A percentile compares a stretch with the other conserved stretches of the same genome.
Evolutionary conservation across 176 grass and related monocot species (phyloP).

Genomic region (Alloteropsis semialata): DNA sequence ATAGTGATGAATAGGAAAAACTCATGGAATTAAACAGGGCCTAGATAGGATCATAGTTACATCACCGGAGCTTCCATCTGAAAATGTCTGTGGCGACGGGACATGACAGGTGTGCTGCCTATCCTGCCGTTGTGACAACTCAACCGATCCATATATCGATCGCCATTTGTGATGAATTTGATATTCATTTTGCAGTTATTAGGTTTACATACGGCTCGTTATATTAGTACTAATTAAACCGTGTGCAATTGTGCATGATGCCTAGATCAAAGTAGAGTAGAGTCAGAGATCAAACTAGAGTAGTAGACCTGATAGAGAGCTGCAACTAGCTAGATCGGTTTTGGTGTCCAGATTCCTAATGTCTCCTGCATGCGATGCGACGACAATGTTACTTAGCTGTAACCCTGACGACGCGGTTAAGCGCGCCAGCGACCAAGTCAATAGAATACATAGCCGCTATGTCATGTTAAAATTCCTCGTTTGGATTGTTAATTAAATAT

Average conservation of each 20-base stretch:
- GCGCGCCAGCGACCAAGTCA: not conserved
- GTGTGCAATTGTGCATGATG: not conserved
- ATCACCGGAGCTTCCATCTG: conserved; percentile 6
- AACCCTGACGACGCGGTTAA: conserved; percentile 9
- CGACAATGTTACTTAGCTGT: not conserved
- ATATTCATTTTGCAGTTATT: not conserved
- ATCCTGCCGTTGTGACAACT: conserved; percentile 34
- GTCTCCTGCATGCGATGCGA: not conserved
- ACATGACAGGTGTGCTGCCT: conserved; percentile 25
- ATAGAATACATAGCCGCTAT: not conserved
- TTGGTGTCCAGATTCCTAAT: conserved; percentile 33
- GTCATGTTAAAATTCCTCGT: not conserved
- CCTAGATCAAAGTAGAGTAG: not conserved
- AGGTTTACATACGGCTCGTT: no score
- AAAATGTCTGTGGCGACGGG: not conserved
- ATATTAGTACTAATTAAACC: not conserved
- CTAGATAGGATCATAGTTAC: conserved; percentile 28
- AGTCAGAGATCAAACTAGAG: not conserved
- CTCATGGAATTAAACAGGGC: no score
- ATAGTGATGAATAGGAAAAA: no score
- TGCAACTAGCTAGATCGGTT: not conserved
- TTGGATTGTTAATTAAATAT: not conserved
- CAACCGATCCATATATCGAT: conserved; percentile 2
- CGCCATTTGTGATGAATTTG: not conserved
- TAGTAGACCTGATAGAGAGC: no score